These are phyloP conservation scores for Rosa persica DNA, from an alignment of 306 rosid genomes.

Conservation along the genomic window DNA sequence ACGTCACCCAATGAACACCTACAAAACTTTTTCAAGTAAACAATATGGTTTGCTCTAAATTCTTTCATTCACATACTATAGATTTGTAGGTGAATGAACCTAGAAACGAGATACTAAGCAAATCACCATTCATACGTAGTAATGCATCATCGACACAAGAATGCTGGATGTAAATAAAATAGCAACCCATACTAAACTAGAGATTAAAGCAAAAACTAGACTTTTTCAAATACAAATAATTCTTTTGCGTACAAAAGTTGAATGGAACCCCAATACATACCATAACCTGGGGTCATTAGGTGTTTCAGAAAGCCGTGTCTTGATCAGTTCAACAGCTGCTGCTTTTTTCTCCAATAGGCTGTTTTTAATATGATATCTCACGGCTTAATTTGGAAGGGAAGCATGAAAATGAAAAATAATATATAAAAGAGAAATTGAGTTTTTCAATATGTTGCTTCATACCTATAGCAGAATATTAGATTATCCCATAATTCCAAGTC, in stretches of 20 bases:
- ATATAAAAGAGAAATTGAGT: not conserved
- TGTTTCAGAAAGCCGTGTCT: constrained; percentile 65
- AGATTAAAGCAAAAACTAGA: not conserved
- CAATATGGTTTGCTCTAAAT: constrained; percentile 11
- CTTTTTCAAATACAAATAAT: too few species aligned
- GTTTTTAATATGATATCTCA: constrained; percentile 24
- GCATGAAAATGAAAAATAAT: not conserved
- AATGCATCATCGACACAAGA: constrained; percentile 4
- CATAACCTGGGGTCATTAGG: constrained; percentile 91
- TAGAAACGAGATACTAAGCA: constrained; percentile 7
- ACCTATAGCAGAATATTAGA: constrained; percentile 85
- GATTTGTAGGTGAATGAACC: not conserved
- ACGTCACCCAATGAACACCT: constrained; percentile 97
- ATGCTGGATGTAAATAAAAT: not conserved
- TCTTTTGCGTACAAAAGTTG: not conserved
- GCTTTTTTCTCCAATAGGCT: constrained; percentile 93
- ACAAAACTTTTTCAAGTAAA: constrained; percentile 25
- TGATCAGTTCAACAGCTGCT: constrained; percentile 93
- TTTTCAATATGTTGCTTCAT: constrained; percentile 26
- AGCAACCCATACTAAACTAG: not conserved
- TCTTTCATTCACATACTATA: not conserved
- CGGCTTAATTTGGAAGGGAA: constrained; percentile 16
- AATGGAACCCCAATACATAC: constrained; percentile 40
- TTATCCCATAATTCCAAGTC: constrained; percentile 98
- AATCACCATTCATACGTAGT: constrained; percentile 18